Base-by-base conservation (phyloP, 768 basidiomycete species). In the Leucocoprinus sp. region DNA sequence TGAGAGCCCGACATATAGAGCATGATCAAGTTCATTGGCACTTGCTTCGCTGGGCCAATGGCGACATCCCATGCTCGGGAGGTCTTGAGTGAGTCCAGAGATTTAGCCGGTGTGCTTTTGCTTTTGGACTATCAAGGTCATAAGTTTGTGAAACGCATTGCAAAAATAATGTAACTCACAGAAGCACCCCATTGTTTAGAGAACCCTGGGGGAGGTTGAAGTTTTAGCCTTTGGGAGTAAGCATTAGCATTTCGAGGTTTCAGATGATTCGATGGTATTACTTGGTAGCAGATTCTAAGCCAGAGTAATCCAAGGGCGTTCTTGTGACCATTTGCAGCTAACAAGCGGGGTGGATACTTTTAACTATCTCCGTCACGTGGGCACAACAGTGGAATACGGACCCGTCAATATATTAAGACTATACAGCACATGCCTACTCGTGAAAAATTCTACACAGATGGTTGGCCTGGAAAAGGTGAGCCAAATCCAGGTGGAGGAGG, bases 11-110 rank as follows among this genome's bases (percentile, higher is more conserved):
- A 93, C 87, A 97, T 95, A 76, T 97, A 97, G 26, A 97, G 73
- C 93, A 97, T 97, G 67, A 97, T 86, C 4, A 84, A 91, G 58
- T 97, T 92, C 93, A 96, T 96, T 3, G 93, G 93, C 21, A 97
- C 72, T 11, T 82, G 80, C 64, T 97, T 96, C 26, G 87, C 89
- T 1, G 93, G 93, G 3, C 77, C 69, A 39, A 82, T 75, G 29
- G 90, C 90, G 33, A 88, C 70, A 51, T 91, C 88, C 85, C 90
- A 89, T 34, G 90, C 90, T 21, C 87, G 80, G 55, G 75, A 82
- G 52, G 77, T 76, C 59, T 90, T 89, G 49, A 92, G 68, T 18
- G 65, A 61, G 51, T 83, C 75, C 53, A 87, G 80, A 3, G 78
- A 76, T 17, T 64, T 65, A 4, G 74, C 63, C 0, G 71, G 55